Percentiles rank a stretch among this genome's conserved stretches.
Evolutionary conservation across 2,329 filamentous ascomycete genomes (phyloP).

Genomic region (Endothia cerciana): DNA sequence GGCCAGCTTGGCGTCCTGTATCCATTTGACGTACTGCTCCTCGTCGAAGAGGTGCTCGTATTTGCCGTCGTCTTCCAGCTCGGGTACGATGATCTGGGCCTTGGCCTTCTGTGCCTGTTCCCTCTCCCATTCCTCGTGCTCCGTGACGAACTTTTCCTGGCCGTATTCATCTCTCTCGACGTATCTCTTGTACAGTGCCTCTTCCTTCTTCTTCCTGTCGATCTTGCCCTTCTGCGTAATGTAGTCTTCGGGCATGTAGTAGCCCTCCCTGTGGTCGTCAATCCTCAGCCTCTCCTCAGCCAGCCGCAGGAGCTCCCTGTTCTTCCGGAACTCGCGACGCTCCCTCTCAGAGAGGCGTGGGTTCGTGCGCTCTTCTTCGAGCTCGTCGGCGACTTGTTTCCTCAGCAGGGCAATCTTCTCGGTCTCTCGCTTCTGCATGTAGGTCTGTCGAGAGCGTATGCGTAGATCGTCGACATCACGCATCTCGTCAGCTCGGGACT

Average conservation of each 20-base stretch:
- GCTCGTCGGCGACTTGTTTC: slow-evolving; percentile 89
- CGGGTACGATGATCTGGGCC: slow-evolving; percentile 76
- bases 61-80: slow-evolving; percentile 76
- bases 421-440: slow-evolving; percentile 88
- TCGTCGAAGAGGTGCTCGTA: slow-evolving; percentile 96
- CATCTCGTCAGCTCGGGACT: slow-evolving; percentile 68
- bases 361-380: slow-evolving; percentile 77
- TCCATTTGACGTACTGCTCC: slow-evolving; percentile 82
- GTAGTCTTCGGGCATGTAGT: slow-evolving; percentile 91
- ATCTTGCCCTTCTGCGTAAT: slow-evolving; percentile 93
- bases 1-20: slow-evolving; percentile 59
- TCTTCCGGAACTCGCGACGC: slow-evolving; percentile 85
- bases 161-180: slow-evolving; percentile 86
- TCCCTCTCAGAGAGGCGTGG: slow-evolving; percentile 76
- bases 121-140: slow-evolving; percentile 94
- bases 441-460: slow-evolving; percentile 85
- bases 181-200: slow-evolving; percentile 87
- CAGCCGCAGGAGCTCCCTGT: slow-evolving; percentile 78
- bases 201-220: slow-evolving; percentile 83
- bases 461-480: slow-evolving; percentile 73
- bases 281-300: slow-evolving; percentile 85
- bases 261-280: slow-evolving; percentile 90
- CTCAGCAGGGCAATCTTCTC: slow-evolving; percentile 85
- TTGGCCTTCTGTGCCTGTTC: slow-evolving; percentile 89
- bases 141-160: slow-evolving; percentile 86